Conservation (phyloP, 257 asterid genomes). For the Ilex asprella region DNA sequence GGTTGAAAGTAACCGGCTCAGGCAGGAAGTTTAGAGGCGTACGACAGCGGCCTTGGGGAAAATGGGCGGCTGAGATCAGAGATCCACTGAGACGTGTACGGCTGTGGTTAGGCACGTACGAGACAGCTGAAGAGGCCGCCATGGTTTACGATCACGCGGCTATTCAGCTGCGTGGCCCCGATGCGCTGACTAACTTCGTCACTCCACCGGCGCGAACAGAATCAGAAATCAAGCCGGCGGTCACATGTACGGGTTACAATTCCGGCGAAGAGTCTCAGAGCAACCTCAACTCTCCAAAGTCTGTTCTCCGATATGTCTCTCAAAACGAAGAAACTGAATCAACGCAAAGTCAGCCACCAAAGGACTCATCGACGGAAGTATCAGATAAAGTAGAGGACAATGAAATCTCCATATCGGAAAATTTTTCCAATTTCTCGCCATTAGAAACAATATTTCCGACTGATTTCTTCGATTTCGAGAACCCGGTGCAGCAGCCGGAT, state of each 20-base stretch:
- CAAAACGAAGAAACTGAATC: constrained; percentile 21
- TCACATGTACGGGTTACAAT: constrained; percentile 11
- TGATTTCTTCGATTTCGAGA: background rate
- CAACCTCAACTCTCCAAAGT: constrained; percentile 24
- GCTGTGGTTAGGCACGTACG: constrained; percentile 48
- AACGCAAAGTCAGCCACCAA: background rate
- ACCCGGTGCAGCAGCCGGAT: background rate
- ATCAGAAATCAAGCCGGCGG: constrained; percentile 3
- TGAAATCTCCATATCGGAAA: background rate
- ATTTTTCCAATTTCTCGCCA: background rate
- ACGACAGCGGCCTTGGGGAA: constrained; percentile 48
- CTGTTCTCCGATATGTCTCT: constrained; percentile 38
- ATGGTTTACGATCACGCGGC: constrained; percentile 49
- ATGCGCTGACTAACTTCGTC: constrained; percentile 37
- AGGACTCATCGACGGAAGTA: background rate
- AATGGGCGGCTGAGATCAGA: constrained; percentile 49
- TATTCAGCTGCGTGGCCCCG: constrained; percentile 39
- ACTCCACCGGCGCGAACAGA: constrained; percentile 21
- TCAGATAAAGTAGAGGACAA: background rate
- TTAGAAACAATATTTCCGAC: background rate
- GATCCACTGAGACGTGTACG: constrained; percentile 39
- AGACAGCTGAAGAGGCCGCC: constrained; percentile 52
- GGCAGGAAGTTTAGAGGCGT: constrained; percentile 41
- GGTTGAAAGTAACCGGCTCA: background rate
- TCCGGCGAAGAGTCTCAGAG: constrained; percentile 14